Evolutionary conservation across 306 rosid genomes (phyloP).

Genomic region (Sindora glabra): DNA sequence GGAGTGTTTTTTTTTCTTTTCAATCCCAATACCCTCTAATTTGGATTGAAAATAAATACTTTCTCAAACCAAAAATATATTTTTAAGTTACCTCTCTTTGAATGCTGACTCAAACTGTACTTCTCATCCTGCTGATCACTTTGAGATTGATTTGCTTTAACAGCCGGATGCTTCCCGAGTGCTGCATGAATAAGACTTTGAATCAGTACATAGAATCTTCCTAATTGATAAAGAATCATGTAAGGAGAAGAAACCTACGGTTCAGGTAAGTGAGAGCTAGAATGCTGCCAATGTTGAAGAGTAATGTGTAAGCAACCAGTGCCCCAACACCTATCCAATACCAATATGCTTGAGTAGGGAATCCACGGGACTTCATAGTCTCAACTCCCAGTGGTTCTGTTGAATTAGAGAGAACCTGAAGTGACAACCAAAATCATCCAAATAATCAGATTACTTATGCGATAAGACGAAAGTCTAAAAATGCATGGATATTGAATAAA

Average conservation of each 20-base stretch:
- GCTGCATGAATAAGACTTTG: conserved; percentile 18
- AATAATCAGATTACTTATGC: not conserved
- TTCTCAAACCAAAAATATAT: too few relatives aligned
- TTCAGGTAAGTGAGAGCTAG: conserved; percentile 37
- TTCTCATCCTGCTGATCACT: conserved; percentile 16
- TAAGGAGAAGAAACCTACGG: conserved; percentile 30
- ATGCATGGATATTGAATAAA: too few relatives aligned
- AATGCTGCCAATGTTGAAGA: conserved; percentile 29
- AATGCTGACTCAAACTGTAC: conserved; percentile 5
- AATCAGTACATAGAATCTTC: not conserved
- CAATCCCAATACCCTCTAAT: too few relatives aligned
- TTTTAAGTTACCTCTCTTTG: conserved; percentile 25
- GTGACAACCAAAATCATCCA: conserved; percentile 1
- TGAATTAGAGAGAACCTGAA: conserved; percentile 36
- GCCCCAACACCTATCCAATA: conserved; percentile 29
- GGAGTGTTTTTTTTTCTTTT: too few relatives aligned
- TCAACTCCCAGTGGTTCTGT: conserved; percentile 27
- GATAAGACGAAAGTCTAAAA: too few relatives aligned
- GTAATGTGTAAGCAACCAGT: conserved; percentile 17
- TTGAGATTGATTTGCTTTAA: conserved; percentile 28
- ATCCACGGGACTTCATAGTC: conserved; percentile 37
- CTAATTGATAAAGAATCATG: not conserved
- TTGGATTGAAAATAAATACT: too few relatives aligned
- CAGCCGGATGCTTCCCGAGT: conserved; percentile 17
- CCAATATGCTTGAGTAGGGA: conserved; percentile 25